Percentiles rank a stretch among this genome's conserved stretches.
Evolutionary conservation across 2,329 filamentous ascomycete species (phyloP).

Genomic region (Passalora sequoiae): DNA sequence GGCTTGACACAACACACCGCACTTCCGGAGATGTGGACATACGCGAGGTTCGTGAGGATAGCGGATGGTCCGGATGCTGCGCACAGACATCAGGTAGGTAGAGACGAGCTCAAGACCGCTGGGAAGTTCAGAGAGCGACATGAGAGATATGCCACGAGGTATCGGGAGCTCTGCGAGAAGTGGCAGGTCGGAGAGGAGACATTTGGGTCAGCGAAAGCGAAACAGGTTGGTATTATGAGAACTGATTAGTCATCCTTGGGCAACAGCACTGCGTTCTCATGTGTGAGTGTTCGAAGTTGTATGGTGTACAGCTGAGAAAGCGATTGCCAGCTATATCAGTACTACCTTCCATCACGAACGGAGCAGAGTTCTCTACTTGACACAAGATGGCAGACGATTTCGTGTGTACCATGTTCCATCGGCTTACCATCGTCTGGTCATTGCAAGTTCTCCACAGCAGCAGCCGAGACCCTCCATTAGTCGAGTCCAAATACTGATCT

Average conservation of each 20-base stretch:
- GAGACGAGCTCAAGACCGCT: constrained; percentile 69
- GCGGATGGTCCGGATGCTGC: constrained; percentile 90
- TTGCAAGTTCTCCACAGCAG: too few relatives aligned
- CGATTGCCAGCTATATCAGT: too few relatives aligned
- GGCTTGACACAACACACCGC: constrained; percentile 92
- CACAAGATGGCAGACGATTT: too few relatives aligned
- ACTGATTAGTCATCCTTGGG: background rate
- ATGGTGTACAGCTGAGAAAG: too few relatives aligned
- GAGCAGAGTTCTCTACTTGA: too few relatives aligned
- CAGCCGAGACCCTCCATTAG: too few relatives aligned
- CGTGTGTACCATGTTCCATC: too few relatives aligned
- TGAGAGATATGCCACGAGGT: constrained; percentile 55
- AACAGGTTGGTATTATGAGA: constrained; percentile 19
- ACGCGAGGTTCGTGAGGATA: constrained; percentile 28
- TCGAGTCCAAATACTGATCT: too few relatives aligned
- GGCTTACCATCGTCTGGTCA: too few relatives aligned
- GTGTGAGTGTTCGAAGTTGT: too few relatives aligned
- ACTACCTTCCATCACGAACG: too few relatives aligned
- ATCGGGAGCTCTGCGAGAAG: constrained; percentile 39
- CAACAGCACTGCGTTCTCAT: too few relatives aligned
- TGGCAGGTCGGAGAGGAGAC: constrained; percentile 60
- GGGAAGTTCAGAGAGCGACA: constrained; percentile 52
- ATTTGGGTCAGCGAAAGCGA: constrained; percentile 42
- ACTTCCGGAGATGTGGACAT: constrained; percentile 54
- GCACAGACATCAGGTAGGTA: constrained; percentile 72